Evolutionary conservation across 2,329 filamentous ascomycete genomes (phyloP).

Genomic region (Trichocomaceae sp.): DNA sequence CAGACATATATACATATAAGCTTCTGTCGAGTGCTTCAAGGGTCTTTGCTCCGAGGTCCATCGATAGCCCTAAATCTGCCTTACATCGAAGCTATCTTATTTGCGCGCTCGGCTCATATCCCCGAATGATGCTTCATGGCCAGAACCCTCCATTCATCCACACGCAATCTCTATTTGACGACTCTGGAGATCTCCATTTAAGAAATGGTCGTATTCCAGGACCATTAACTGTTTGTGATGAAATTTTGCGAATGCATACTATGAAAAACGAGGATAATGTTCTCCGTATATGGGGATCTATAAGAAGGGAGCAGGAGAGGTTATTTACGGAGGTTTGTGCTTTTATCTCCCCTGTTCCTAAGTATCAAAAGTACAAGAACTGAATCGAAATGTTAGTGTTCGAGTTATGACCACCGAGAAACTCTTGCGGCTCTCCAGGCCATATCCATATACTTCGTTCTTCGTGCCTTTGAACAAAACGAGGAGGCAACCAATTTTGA

Average conservation of each 20-base stretch:
- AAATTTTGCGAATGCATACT: slow-evolving; percentile 3
- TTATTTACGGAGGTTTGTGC: background rate
- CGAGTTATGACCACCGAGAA: background rate
- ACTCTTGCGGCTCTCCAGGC: slow-evolving; percentile 8
- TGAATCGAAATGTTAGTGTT: background rate
- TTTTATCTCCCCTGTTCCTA: background rate
- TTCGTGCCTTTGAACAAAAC: slow-evolving; percentile 5
- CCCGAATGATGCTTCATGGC: slow-evolving; percentile 7
- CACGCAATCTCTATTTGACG: background rate
- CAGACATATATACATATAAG: background rate
- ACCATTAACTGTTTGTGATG: slow-evolving; percentile 5
- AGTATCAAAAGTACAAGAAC: background rate
- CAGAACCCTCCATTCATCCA: slow-evolving; percentile 8
- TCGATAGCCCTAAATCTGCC: background rate
- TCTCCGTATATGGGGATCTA: slow-evolving; percentile 2
- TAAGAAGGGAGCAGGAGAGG: slow-evolving; percentile 8
- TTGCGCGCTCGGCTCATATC: slow-evolving; percentile 5
- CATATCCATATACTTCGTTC: slow-evolving; percentile 6
- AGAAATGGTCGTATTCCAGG: background rate
- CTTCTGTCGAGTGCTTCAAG: background rate
- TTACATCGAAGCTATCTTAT: background rate
- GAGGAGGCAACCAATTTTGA: slow-evolving; percentile 9
- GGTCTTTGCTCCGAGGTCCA: background rate
- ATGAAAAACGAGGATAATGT: slow-evolving; percentile 7
- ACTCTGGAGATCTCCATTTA: background rate